Base-by-base conservation (phyloP, 768 basidiomycete genomes). In the Termitomyces heimii region DNA sequence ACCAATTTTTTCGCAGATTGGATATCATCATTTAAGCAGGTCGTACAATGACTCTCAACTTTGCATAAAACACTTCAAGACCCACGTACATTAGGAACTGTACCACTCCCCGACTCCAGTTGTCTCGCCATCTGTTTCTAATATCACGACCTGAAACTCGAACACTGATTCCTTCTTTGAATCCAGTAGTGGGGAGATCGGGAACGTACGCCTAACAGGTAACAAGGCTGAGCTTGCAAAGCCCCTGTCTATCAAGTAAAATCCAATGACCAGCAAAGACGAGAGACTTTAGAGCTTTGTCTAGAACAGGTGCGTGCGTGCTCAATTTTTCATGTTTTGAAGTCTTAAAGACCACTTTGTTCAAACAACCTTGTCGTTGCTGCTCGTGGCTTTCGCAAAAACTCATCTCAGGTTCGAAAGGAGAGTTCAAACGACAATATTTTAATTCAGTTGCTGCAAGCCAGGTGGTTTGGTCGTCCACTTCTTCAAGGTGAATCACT, bases 291-390 rank as follows among this genome's bases (percentile, higher is more conserved):
- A 96, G 68, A 84, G 85, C 43, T 72, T 99, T 60, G 94, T 94
- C 97, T 74, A 95, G 98, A 81, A 98, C 96, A 53, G 95, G 96
- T 95, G 63, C 63, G 96, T 95, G 63, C 63, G 96, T 95, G 63
- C 63, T 88, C 78, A 39, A 44, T n/a, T 51, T 54, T 32, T 22
- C 22, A 24, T 55, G 48, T 12, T 56, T 29, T 35, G 29, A 12
- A 29, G 16, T 44, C n/a, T 42, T 22, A 14, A 10, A 35, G 16
- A 20, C 48, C 62, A 54, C 20, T 70, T 18, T 48, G 5, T 63
- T 13, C 20, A 97, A 97, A 98, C 73, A 96, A 87, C 70, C 83
- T 99, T 50, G 94, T 93, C 26, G 89, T 94, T 43, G 94, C 94
- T 24, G 95, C 96, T 16, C 95, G 97, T 75, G 92, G 92, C 24